phyloP scores from a whole-genome alignment of 2,329 filamentous ascomycete genomes.

The Cryphonectria nitschkei region DNA sequence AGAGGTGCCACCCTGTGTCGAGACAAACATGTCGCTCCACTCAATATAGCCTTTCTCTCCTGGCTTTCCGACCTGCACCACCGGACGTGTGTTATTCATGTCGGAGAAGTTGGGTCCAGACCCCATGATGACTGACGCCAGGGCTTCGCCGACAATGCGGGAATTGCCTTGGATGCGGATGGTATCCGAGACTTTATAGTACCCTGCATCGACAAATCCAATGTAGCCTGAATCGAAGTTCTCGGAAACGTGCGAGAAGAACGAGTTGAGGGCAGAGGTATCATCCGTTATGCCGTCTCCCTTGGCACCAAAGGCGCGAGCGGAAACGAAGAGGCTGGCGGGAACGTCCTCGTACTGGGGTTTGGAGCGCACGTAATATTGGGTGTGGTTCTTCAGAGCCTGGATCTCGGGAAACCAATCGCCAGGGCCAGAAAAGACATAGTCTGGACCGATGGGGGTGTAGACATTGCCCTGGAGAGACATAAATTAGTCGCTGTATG shows the following conservation, averaged over 20 bases:
- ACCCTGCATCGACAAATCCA: conserved; percentile 65
- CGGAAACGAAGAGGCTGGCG: conserved; percentile 60
- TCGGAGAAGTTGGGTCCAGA: conserved; percentile 60
- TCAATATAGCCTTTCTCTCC: conserved; percentile 70
- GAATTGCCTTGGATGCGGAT: conserved; percentile 50
- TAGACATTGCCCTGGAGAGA: conserved; percentile 66
- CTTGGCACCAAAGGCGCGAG: conserved; percentile 65
- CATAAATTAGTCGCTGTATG: not conserved
- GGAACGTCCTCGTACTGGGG: conserved; percentile 65
- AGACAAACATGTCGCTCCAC: conserved; percentile 72
- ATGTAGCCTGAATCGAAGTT: conserved; percentile 51
- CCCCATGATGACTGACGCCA: conserved; percentile 55
- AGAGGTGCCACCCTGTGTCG: conserved; percentile 66
- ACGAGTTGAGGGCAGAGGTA: conserved; percentile 36
- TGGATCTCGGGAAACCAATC: conserved; percentile 53
- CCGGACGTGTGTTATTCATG: conserved; percentile 61
- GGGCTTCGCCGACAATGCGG: conserved; percentile 63
- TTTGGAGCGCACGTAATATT: conserved; percentile 58
- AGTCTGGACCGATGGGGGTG: conserved; percentile 47
- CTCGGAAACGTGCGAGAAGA: conserved; percentile 39
- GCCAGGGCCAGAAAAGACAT: conserved; percentile 52
- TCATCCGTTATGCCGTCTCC: conserved; percentile 75
- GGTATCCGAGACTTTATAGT: conserved; percentile 64
- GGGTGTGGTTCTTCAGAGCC: conserved; percentile 56
- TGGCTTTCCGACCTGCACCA: conserved; percentile 63